Percentiles rank a stretch among this genome's conserved stretches.
Conservation (phyloP, 1,139 yeast species). For the Diutina rugosa region DNA sequence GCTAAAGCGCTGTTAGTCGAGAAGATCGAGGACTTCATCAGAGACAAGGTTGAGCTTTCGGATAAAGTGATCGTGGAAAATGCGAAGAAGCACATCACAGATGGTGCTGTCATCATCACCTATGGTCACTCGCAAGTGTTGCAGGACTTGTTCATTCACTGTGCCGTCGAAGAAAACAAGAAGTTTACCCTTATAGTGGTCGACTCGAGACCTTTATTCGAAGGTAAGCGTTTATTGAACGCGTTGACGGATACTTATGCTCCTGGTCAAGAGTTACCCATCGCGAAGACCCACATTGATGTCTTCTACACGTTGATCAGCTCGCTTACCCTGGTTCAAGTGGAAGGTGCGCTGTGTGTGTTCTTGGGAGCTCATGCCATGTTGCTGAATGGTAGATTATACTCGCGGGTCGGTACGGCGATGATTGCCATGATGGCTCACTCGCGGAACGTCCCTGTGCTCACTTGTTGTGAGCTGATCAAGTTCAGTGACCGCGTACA, state of each 20-base stretch:
- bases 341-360: conserved; percentile 73
- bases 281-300: conserved; percentile 23
- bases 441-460: conserved; percentile 79
- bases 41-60: conserved; percentile 76
- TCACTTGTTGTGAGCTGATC: conserved; percentile 90
- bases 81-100: conserved; percentile 65
- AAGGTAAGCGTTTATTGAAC: conserved; percentile 69
- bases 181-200: conserved; percentile 73
- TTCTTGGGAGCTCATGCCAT: conserved; percentile 96
- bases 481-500: conserved; percentile 94
- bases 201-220: conserved; percentile 93
- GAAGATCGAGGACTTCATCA: conserved; percentile 67
- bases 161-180: conserved; percentile 48
- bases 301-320: conserved; percentile 60
- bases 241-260: conserved; percentile 31
- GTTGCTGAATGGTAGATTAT: conserved; percentile 86
- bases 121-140: conserved; percentile 85
- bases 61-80: conserved; percentile 73
- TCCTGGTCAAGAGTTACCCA: conserved; percentile 10
- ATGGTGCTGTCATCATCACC: conserved; percentile 73
- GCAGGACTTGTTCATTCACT: conserved; percentile 59
- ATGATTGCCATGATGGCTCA: conserved; percentile 86
- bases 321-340: conserved; percentile 66
- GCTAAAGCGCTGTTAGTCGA: conserved; percentile 60
- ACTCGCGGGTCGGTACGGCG: conserved; percentile 92